A percentile compares a stretch with the other conserved stretches of the same genome.
These are phyloP conservation scores for Rhizopogon vesiculosus DNA, from an alignment of 768 basidiomycete genomes.

Conservation along the genomic window DNA sequence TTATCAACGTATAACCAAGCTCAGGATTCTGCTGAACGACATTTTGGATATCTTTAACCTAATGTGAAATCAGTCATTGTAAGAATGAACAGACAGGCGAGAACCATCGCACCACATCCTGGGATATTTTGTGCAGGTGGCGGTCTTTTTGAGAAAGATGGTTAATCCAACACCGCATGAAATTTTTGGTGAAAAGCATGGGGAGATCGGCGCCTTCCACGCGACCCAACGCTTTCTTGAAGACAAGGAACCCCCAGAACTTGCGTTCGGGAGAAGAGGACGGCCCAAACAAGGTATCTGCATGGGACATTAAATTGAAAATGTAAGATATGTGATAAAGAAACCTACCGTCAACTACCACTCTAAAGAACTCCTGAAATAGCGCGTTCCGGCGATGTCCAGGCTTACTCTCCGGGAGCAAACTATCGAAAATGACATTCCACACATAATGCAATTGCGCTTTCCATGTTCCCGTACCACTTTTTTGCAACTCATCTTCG, in stretches of 20 bases:
- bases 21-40: slow-evolving; percentile 73
- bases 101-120: slow-evolving; percentile 58
- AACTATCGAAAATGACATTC: slow-evolving; percentile 74
- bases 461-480: slow-evolving; percentile 67
- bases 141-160: slow-evolving; percentile 87
- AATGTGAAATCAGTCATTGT: slow-evolving; percentile 1
- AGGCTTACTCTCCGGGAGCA: slow-evolving; percentile 49
- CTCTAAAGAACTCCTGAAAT: slow-evolving; percentile 87
- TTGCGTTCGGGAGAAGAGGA: slow-evolving; percentile 85
- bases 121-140: slow-evolving; percentile 85
- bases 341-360: slow-evolving; percentile 83
- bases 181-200: slow-evolving; percentile 89
- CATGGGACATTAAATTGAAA: background rate
- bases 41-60: slow-evolving; percentile 74
- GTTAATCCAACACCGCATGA: slow-evolving; percentile 96
- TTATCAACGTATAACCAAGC: slow-evolving; percentile 81
- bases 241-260: slow-evolving; percentile 94
- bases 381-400: slow-evolving; percentile 41
- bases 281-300: slow-evolving; percentile 84
- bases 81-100: background rate
- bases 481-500: slow-evolving; percentile 49
- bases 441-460: slow-evolving; percentile 91
- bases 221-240: slow-evolving; percentile 72
- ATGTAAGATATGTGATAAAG: background rate
- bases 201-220: slow-evolving; percentile 64